Evolutionary conservation across 2,329 filamentous ascomycete genomes (phyloP).

Genomic region (Sclerotinia subarctica): DNA sequence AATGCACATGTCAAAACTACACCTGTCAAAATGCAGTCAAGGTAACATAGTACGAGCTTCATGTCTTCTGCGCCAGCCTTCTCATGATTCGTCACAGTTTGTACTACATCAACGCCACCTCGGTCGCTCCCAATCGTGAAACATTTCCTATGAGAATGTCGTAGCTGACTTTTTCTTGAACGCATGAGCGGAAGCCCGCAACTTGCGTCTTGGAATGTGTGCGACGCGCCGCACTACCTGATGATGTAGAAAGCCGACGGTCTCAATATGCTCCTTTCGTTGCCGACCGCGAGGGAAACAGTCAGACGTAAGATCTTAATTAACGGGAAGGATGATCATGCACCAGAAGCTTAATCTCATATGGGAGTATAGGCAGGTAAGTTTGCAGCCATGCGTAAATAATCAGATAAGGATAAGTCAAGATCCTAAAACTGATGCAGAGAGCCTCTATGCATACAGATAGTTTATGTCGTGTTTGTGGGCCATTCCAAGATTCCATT

Average conservation of each 20-base stretch:
- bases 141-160: neutral
- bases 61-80: neutral
- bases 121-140: neutral
- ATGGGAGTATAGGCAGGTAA: neutral
- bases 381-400: conserved; percentile 2
- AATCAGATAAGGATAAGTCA: conserved; percentile 6
- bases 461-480: neutral
- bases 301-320: neutral
- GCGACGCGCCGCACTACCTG: conserved; percentile 3
- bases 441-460: conserved; percentile 11
- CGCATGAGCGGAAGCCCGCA: neutral
- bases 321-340: conserved; percentile 5
- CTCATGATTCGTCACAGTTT: neutral
- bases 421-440: neutral
- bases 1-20: conserved; percentile 20
- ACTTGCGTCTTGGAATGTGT: neutral
- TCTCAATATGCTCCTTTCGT: neutral
- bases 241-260: conserved; percentile 1
- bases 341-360: conserved; percentile 5
- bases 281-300: conserved; percentile 5
- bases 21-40: conserved; percentile 18
- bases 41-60: conserved; percentile 15
- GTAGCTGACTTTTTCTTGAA: neutral
- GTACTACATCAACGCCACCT: neutral
- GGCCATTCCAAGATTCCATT: neutral